phyloP scores from a whole-genome alignment of 2,329 filamentous ascomycete species.

The Hymenoscyphus linearis region DNA sequence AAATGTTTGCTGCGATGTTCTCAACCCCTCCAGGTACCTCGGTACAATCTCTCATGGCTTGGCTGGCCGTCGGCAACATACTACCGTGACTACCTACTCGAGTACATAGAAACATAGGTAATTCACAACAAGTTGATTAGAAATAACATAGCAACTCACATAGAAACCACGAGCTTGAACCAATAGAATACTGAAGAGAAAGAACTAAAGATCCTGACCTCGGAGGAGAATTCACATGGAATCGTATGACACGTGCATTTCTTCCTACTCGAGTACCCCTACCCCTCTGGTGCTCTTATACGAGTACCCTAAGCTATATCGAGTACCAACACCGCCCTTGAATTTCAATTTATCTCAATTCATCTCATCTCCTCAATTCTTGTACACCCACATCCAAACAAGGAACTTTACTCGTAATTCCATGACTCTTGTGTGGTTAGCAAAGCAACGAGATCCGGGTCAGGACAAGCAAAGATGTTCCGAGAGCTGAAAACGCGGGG shows the following conservation, averaged over 20 bases:
- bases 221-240: not conserved
- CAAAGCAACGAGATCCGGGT: too few species aligned
- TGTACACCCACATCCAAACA: not conserved
- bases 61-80: too few species aligned
- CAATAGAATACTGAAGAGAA: not conserved
- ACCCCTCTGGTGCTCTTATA: not conserved
- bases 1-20: too few species aligned
- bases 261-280: not conserved
- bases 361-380: not conserved
- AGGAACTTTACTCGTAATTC: not conserved
- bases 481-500: conserved; percentile 11
- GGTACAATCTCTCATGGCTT: too few species aligned
- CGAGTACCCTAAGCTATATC: too few species aligned
- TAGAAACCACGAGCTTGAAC: not conserved
- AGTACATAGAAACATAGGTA: not conserved
- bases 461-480: not conserved
- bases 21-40: too few species aligned
- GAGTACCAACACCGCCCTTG: too few species aligned
- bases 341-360: not conserved
- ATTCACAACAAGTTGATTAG: not conserved
- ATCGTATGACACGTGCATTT: not conserved
- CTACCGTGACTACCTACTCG: too few species aligned
- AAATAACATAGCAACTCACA: not conserved
- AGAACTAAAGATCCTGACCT: not conserved
- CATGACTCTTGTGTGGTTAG: not conserved